phyloP scores from a whole-genome alignment of 306 rosid species.

The Trifolium subterraneum region DNA sequence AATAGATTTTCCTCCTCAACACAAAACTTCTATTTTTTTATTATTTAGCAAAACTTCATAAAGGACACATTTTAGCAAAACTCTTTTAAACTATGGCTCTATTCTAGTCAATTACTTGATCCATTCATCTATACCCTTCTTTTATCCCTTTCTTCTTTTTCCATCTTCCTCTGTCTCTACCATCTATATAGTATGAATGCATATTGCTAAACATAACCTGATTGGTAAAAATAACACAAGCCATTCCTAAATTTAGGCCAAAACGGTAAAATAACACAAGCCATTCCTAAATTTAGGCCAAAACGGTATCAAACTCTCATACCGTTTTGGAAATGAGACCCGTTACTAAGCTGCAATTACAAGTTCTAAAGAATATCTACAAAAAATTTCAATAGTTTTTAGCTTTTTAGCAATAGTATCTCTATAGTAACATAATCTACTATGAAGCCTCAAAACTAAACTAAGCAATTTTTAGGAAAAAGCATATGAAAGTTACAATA shows the following conservation, averaged over 20 bases:
- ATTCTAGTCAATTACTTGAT: background rate
- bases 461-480: constrained; percentile 31
- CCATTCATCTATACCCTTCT: background rate
- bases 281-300: background rate
- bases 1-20: too few relatives aligned
- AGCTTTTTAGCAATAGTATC: constrained; percentile 32
- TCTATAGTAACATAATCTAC: constrained; percentile 37
- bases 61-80: too few relatives aligned
- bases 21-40: too few relatives aligned
- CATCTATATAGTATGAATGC: background rate
- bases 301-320: background rate
- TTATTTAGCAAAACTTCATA: too few relatives aligned
- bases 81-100: background rate
- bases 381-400: constrained; percentile 44
- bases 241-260: background rate
- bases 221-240: background rate
- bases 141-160: background rate
- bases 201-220: background rate
- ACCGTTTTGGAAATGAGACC: too few relatives aligned
- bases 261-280: too few relatives aligned
- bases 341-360: background rate
- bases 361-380: constrained; percentile 39
- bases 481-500: constrained; percentile 39
- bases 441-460: constrained; percentile 38
- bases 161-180: background rate